Evolutionary conservation across 192 early-diverging fungal species (phyloP), one percentile per base, ranked within the genome.

Genomic region (Coemansia sp.): DNA sequence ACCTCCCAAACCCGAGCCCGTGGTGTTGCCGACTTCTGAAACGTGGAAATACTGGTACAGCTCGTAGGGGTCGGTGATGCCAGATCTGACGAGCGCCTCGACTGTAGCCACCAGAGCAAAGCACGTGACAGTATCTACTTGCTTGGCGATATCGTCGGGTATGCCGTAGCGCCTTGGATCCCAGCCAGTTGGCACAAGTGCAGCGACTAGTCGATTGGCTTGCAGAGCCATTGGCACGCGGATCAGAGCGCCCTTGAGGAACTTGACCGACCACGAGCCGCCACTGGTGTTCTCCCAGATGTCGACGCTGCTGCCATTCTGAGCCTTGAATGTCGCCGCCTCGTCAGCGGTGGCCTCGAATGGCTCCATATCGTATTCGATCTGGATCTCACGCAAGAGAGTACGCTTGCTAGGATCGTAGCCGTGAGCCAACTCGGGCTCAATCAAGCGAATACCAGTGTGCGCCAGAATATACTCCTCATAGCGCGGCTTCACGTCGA

Each of bases 21-120:
- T 87, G 30, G 89, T 87, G 85, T 93, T 98, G 60, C 95, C 95
- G 45, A 98, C 87, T 69, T 98, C 94, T 47, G 91, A 92, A 30
- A 98, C 94, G 70, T 98, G 95, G 62, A 98, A 91, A 67, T 96
- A 95, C 79, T 94, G 86, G 86, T 92, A 98, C 80, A 98, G 91
- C 82, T 98, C 94, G 85, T 96, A 98, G 11, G 95, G 95, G 74
- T 98, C 95, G 22, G 94, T 95, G 27, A 98, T 91, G 80, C 95
- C 95, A 62, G 92, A 90, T 32, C 90, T 85, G 55, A 95, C 78
- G 35, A 98, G 84, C 8, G 95, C 94, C 76, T 98, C 95, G 13
- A 94, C 95, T 47, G 93, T 95, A 11, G 94, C 88, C 41, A 98
- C 90, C 47, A 98, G 73, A 62, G 88, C 86, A 78, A 88, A 98